Evolutionary conservation across 2,329 filamentous ascomycete species (phyloP), one percentile per base, ranked within the genome.

Genomic region (Fonsecaea pugnacius): DNA sequence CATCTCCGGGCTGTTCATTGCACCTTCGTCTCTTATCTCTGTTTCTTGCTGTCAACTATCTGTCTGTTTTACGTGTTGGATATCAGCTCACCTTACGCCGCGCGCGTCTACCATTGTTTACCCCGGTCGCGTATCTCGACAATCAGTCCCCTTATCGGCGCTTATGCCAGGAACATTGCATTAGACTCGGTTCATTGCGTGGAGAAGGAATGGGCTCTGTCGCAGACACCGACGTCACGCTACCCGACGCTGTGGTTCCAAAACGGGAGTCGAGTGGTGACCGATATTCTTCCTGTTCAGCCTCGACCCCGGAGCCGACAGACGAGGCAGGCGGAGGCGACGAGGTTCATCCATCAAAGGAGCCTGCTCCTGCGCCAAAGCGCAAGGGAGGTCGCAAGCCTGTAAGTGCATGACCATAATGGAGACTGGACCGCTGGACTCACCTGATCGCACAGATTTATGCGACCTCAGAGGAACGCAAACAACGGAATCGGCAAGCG

Each of bases 341-440:
- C 24, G 62, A 67, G 10, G 66, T 60, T 21, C 63, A 67, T 51
- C 35, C 57, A 16, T 64, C 60, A 12, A 78, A 77, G 68, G 79
- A 82, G 64, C 73, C 76, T n/a, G 74, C 77, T 61, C 79, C 80
- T 70, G 78, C 77, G 56, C 92, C 93, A 75, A 99, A 99, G 84
- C 88, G 95, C 75, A 99, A 99, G 83, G 95, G 95, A 74, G 95
- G 95, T 67, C 89, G 95, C 75, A 99, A 98, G 83, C 95, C 95
- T 75, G 95, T 98, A 88, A 78, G 87, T 84, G 43, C 43, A 27
- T 48, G 10, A 10, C 21, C 1, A 3, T 7, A 48, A 14, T 27
- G 4, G 24, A 30, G 27, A 9, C 18, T 27, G 30, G 18, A 5
- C 14, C 16, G 16, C 18, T 58, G 40, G 21, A 40, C 64, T 66